A percentile compares a stretch with the other conserved stretches of the same genome.
phyloP scores from a whole-genome alignment of 441 rosid species.

The Pelargonium australe region DNA sequence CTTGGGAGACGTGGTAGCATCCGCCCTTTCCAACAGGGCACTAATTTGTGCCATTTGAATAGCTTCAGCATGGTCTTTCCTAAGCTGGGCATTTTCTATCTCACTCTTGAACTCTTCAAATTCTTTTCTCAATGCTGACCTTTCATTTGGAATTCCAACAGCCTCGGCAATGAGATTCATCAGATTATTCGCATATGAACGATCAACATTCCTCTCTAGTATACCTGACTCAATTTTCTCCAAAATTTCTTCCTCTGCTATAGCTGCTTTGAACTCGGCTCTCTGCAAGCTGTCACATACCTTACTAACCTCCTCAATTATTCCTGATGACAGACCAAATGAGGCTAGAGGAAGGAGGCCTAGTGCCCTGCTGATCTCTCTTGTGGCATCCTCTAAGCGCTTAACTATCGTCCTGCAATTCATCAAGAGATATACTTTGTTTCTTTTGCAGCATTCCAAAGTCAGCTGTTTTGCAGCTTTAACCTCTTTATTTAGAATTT shows the following conservation, averaged over 20 bases:
- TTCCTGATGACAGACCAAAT: conserved; percentile 39
- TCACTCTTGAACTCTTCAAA: conserved; percentile 54
- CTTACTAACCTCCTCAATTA: conserved; percentile 34
- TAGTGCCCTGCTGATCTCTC: conserved; percentile 47
- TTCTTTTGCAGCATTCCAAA: conserved; percentile 39
- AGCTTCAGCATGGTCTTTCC: conserved; percentile 60
- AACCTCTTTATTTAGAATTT: conserved; percentile 43
- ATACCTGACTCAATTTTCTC: conserved; percentile 56
- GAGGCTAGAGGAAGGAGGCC: conserved; percentile 50
- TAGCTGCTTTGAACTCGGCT: conserved; percentile 53
- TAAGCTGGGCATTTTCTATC: conserved; percentile 46
- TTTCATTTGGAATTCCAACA: conserved; percentile 53
- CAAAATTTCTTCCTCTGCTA: conserved; percentile 53
- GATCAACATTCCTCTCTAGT: conserved; percentile 51
- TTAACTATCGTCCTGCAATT: conserved; percentile 41
- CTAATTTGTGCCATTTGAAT: conserved; percentile 67
- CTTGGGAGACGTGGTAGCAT: conserved; percentile 47
- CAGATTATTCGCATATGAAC: conserved; percentile 47
- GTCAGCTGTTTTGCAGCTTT: conserved; percentile 43
- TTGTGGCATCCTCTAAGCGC: conserved; percentile 29
- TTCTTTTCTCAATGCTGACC: conserved; percentile 40
- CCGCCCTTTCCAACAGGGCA: conserved; percentile 59
- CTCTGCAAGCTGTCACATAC: conserved; percentile 42
- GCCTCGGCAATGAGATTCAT: conserved; percentile 48
- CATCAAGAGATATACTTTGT: conserved; percentile 53